Conservation (phyloP, 371 early-diverging fungal genomes). For the Circinella minor region DNA sequence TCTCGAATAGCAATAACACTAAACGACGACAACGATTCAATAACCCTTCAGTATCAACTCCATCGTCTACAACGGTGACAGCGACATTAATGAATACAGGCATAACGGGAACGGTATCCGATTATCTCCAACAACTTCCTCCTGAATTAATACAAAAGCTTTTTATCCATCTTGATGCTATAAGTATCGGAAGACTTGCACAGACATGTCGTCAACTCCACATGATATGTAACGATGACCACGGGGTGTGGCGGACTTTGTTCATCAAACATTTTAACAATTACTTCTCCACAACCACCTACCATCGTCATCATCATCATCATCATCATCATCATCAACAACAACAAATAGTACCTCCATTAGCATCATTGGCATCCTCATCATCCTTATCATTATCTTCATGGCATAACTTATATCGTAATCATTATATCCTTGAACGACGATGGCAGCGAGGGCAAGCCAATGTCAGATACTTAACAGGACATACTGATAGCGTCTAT, state of each 20-base stretch:
- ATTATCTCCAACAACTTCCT: conserved; percentile 24
- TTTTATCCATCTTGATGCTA: conserved; percentile 28
- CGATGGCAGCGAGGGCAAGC: conserved; percentile 47
- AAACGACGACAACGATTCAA: not conserved
- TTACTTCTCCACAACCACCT: conserved; percentile 4
- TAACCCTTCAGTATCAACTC: not conserved
- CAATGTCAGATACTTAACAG: conserved; percentile 54
- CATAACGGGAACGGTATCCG: not conserved
- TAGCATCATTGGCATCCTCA: not conserved
- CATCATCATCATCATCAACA: not conserved
- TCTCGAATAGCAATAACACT: not conserved
- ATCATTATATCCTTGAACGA: conserved; percentile 27
- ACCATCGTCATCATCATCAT: not conserved
- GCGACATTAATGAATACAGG: not conserved
- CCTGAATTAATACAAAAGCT: conserved; percentile 33
- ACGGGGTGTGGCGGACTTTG: conserved; percentile 33
- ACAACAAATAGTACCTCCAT: not conserved
- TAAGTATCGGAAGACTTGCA: conserved; percentile 27
- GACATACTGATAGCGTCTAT: conserved; percentile 94
- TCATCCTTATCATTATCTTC: not conserved
- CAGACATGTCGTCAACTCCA: conserved; percentile 28
- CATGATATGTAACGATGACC: conserved; percentile 21
- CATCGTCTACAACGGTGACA: not conserved
- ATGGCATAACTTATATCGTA: conserved; percentile 28
- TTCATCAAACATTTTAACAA: conserved; percentile 25